Conservation (phyloP, 768 basidiomycete species). For the Trametes cubensis region DNA sequence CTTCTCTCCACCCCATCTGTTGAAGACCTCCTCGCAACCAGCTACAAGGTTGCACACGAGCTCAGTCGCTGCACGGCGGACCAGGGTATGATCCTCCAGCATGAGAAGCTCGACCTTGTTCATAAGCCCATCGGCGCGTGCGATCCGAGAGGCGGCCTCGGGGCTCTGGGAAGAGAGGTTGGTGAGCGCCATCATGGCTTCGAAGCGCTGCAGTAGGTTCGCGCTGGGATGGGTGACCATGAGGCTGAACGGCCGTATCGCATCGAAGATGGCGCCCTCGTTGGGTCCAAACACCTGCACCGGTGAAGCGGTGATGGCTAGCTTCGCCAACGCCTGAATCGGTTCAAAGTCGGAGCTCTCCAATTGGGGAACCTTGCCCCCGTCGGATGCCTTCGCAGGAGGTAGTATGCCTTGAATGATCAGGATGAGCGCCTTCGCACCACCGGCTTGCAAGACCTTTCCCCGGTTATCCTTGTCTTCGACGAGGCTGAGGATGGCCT, state of each 20-base stretch:
- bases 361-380: constrained; percentile 34
- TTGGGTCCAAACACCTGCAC: constrained; percentile 89
- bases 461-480: constrained; percentile 81
- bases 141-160: constrained; percentile 67
- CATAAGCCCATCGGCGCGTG: constrained; percentile 59
- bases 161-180: constrained; percentile 84
- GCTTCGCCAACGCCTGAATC: constrained; percentile 89
- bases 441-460: constrained; percentile 75
- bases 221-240: constrained; percentile 72
- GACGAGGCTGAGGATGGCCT: constrained; percentile 67
- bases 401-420: constrained; percentile 56
- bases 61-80: constrained; percentile 88
- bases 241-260: constrained; percentile 77
- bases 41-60: constrained; percentile 89
- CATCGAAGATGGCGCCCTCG: constrained; percentile 73
- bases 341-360: constrained; percentile 57
- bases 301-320: constrained; percentile 90
- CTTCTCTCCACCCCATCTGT: constrained; percentile 61
- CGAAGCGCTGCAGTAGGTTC: constrained; percentile 82
- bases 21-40: constrained; percentile 75
- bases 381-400: constrained; percentile 33
- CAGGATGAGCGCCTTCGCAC: constrained; percentile 63
- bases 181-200: constrained; percentile 94
- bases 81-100: constrained; percentile 78
- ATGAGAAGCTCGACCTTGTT: constrained; percentile 72